Conservation (phyloP, 2,329 filamentous ascomycete species). For the Aspergillus thermomutatus region DNA sequence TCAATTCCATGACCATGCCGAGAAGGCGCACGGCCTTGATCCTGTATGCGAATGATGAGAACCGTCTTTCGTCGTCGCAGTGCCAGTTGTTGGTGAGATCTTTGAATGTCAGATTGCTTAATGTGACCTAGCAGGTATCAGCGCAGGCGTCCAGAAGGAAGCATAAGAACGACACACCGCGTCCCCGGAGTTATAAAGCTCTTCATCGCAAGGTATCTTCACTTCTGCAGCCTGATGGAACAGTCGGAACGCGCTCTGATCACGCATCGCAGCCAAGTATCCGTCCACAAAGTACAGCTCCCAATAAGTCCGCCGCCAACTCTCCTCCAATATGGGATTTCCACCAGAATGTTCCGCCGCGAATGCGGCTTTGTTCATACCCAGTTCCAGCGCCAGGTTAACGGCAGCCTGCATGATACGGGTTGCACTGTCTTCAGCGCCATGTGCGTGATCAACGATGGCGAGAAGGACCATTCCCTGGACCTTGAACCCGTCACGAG, state of each 20-base stretch:
- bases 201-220: slow-evolving; percentile 71
- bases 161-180: slow-evolving; percentile 6
- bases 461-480: slow-evolving; percentile 30
- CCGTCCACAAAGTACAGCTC: slow-evolving; percentile 71
- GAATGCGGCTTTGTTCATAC: slow-evolving; percentile 66
- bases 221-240: slow-evolving; percentile 56
- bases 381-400: slow-evolving; percentile 66
- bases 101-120: slow-evolving; percentile 50
- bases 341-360: slow-evolving; percentile 38
- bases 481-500: slow-evolving; percentile 28
- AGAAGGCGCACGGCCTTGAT: slow-evolving; percentile 73
- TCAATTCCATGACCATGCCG: slow-evolving; percentile 60
- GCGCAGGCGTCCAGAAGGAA: not conserved
- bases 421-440: slow-evolving; percentile 21
- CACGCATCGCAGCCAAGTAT: slow-evolving; percentile 67
- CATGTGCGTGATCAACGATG: slow-evolving; percentile 27
- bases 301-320: slow-evolving; percentile 86
- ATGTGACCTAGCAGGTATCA: slow-evolving; percentile 50
- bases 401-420: slow-evolving; percentile 58
- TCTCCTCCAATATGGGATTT: slow-evolving; percentile 68
- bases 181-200: slow-evolving; percentile 40
- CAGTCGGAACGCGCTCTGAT: slow-evolving; percentile 14
- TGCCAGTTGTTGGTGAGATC: slow-evolving; percentile 59
- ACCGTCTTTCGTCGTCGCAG: slow-evolving; percentile 60
- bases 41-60: slow-evolving; percentile 77